Percentiles rank a stretch among this genome's conserved stretches.
Evolutionary conservation across 106 monocot species (phyloP).

Genomic region (Dendrobium chrysotoxum): DNA sequence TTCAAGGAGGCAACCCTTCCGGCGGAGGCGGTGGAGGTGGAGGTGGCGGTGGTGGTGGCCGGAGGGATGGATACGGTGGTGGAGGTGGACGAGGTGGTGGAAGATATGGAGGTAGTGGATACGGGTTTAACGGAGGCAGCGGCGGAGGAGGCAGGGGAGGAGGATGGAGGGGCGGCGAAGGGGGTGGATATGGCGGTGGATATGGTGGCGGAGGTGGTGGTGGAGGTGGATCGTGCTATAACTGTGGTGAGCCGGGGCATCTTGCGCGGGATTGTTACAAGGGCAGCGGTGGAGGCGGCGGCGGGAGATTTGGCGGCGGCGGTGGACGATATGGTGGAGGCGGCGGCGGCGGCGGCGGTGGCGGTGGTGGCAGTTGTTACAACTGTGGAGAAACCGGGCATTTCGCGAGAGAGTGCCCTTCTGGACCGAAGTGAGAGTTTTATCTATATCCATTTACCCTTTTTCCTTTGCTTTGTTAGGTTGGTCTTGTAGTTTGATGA

Average conservation of each 20-base stretch:
- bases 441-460: background rate
- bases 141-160: slow-evolving; percentile 1
- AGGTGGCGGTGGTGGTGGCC: background rate
- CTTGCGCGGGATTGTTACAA: slow-evolving; percentile 38
- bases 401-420: slow-evolving; percentile 12
- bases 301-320: slow-evolving; percentile 1
- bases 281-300: slow-evolving; percentile 2
- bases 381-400: slow-evolving; percentile 10
- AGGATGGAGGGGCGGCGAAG: background rate
- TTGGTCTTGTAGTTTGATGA: background rate
- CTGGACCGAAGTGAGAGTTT: slow-evolving; percentile 5
- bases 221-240: slow-evolving; percentile 37
- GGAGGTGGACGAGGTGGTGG: slow-evolving; percentile 9
- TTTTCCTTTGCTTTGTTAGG: background rate
- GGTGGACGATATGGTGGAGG: slow-evolving; percentile 9
- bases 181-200: slow-evolving; percentile 12
- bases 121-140: background rate
- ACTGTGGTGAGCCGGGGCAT: slow-evolving; percentile 38
- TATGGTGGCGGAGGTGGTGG: slow-evolving; percentile 9
- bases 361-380: slow-evolving; percentile 16
- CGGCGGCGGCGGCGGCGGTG: slow-evolving; percentile 12
- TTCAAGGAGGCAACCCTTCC: slow-evolving; percentile 8
- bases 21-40: slow-evolving; percentile 7
- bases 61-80: background rate
- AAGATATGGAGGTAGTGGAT: slow-evolving; percentile 1